Conservation (phyloP, 345 rosid species). For the Sapria himalayana region DNA sequence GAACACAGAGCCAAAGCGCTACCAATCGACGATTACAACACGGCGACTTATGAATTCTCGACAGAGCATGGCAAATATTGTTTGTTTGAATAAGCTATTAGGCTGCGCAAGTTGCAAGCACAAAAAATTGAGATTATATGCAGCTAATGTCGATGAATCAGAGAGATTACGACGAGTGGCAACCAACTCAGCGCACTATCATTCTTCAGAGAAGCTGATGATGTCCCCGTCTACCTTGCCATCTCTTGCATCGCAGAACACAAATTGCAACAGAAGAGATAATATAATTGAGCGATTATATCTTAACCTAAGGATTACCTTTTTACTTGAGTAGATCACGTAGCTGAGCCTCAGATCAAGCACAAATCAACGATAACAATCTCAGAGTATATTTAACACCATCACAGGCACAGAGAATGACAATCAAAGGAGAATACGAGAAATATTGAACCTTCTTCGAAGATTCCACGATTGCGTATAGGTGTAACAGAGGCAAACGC, state of each 20-base stretch:
- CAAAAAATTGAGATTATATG: conserved; percentile 4
- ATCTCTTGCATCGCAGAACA: conserved; percentile 44
- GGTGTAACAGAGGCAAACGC: too few relatives aligned
- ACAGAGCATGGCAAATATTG: too few relatives aligned
- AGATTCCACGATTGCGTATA: too few relatives aligned
- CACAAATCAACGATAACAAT: conserved; percentile 15
- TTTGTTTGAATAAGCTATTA: too few relatives aligned
- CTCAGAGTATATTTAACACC: conserved; percentile 52
- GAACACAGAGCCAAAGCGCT: not conserved
- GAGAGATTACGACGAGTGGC: conserved; percentile 41
- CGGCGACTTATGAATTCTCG: conserved; percentile 5
- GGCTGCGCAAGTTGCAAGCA: too few relatives aligned
- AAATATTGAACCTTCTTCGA: too few relatives aligned
- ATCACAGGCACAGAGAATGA: conserved; percentile 23
- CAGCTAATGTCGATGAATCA: conserved; percentile 11
- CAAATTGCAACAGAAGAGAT: too few relatives aligned
- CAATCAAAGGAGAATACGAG: too few relatives aligned
- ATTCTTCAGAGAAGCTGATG: conserved; percentile 24
- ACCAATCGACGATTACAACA: not conserved
- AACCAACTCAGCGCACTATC: conserved; percentile 17
- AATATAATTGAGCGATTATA: too few relatives aligned
- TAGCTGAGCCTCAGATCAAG: not conserved
- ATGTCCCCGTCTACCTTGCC: conserved; percentile 78
- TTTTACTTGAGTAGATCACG: too few relatives aligned
- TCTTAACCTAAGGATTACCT: too few relatives aligned